phyloP scores from a whole-genome alignment of 2,329 filamentous ascomycete genomes.

The Neofusicoccum laricinum region DNA sequence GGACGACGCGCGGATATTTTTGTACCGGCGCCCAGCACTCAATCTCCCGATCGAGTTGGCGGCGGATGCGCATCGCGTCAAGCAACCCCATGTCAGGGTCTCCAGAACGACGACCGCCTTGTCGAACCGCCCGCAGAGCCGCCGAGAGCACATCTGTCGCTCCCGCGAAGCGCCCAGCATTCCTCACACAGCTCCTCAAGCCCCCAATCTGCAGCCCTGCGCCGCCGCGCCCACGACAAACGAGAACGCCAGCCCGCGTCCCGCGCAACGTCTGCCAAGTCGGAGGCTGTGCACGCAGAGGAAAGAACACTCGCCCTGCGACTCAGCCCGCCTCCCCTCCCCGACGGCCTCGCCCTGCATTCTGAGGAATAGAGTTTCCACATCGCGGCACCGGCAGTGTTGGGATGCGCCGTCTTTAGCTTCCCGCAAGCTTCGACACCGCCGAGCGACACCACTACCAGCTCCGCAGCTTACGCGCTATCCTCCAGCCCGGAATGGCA shows the following conservation, averaged over 20 bases:
- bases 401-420: slow-evolving; percentile 13
- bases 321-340: slow-evolving; percentile 4
- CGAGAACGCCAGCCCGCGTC: slow-evolving; percentile 1
- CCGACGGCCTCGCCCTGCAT: background rate
- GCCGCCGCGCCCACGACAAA: background rate
- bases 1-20: background rate
- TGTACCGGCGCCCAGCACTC: slow-evolving; percentile 9
- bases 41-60: slow-evolving; percentile 14
- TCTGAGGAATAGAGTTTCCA: background rate
- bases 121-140: slow-evolving; percentile 6
- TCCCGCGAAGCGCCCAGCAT: background rate
- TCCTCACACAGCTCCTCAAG: background rate
- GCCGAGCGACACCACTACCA: slow-evolving; percentile 1
- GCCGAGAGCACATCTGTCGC: background rate
- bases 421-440: slow-evolving; percentile 6
- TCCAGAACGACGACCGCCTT: slow-evolving; percentile 9
- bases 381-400: background rate
- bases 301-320: slow-evolving; percentile 4
- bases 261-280: slow-evolving; percentile 16
- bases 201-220: slow-evolving; percentile 2
- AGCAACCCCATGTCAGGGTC: slow-evolving; percentile 10
- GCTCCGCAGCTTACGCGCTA: background rate
- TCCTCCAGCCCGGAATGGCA: slow-evolving; percentile 40
- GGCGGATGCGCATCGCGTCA: slow-evolving; percentile 6
- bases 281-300: slow-evolving; percentile 10